Evolutionary conservation across 208 protist genomes (phyloP).

Genomic region (Wallacemonas sp.): DNA sequence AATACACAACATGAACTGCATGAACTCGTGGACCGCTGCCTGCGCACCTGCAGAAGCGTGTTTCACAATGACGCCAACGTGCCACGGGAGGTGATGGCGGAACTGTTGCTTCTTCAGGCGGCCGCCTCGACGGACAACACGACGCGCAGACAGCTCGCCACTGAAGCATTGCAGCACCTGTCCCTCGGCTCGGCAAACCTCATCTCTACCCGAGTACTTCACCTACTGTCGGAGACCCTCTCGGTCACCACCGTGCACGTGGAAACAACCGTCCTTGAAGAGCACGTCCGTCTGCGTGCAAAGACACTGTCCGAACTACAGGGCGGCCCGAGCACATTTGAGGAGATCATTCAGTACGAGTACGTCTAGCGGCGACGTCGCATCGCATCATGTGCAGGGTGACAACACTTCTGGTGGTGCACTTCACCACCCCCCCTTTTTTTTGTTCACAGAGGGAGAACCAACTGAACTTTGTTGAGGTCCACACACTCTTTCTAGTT

Average conservation of each 20-base stretch:
- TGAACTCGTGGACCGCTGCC: constrained; percentile 8
- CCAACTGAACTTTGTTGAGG: no score
- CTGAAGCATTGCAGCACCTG: constrained; percentile 52
- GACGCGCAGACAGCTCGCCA: constrained; percentile 29
- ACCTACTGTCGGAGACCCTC: constrained; percentile 27
- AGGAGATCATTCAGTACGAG: not conserved
- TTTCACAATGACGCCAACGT: constrained; percentile 21
- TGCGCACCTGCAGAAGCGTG: constrained; percentile 17
- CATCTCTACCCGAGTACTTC: constrained; percentile 27
- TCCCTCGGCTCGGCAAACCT: constrained; percentile 21
- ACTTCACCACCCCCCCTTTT: no score
- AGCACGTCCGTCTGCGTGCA: constrained; percentile 40
- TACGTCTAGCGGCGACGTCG: no score
- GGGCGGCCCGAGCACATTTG: not conserved
- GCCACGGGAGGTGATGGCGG: constrained; percentile 19
- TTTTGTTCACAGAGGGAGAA: no score
- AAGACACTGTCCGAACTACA: constrained; percentile 22
- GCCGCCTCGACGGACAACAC: not conserved
- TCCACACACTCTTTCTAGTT: no score
- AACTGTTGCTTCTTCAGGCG: constrained; percentile 49
- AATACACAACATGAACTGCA: constrained; percentile 9
- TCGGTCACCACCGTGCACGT: constrained; percentile 55
- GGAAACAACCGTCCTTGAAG: constrained; percentile 40
- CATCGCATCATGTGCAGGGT: no score
- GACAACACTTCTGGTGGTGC: not conserved